Base-by-base conservation (phyloP, 2,329 filamentous ascomycete species). In the Ramichloridium luteum region DNA sequence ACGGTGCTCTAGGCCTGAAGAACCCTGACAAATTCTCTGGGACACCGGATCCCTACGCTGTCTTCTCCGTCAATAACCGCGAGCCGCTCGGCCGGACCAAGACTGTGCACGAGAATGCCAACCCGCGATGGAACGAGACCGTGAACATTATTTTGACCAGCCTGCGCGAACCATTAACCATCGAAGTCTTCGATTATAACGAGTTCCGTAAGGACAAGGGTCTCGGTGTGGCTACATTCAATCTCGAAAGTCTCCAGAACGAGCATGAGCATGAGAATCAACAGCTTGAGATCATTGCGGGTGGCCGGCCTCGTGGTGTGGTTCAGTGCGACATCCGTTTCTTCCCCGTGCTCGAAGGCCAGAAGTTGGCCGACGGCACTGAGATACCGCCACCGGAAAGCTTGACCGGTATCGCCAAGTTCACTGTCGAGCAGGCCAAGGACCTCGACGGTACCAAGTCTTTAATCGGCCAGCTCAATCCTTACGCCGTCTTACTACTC, bases 131-230 rank as follows among this genome's bases (percentile, higher is more conserved):
- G 90, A 92, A 90, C 50, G 88, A 98, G 60, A 98, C 90, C 0
- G 76, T 94, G 52, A 94, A 94, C 54, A 74, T 96, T 46, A 90
- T 98, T 43, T 69, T 98, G 44, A 93, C 84, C 2, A 93, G 84
- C 3, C 80, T 93, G 53, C 81, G 80, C 36, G 90, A 98, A 53
- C 70, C 80, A 16, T 67, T 98, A 34, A 90, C 88, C 13, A 70
- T 98, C 34, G 74, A 80, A 34, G 57, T 93, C 16, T 93, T 77
- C 49, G 90, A 98, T 56, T 94, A 78, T 68, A 98, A 98, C 48
- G 90, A 94, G 36, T 81, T 81, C 57, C 77, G 90, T 44, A 98
- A 96, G 61, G 86, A 94, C 61, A 94, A 94, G 62, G 84, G 94
- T 55, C 71, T 98, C 28, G 90, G 88, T 32, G 70, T 76, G 13